A percentile compares a stretch with the other conserved stretches of the same genome.
Evolutionary conservation across 352 stramenopile species (phyloP).

Genomic region (Phytophthora boehmeriae): DNA sequence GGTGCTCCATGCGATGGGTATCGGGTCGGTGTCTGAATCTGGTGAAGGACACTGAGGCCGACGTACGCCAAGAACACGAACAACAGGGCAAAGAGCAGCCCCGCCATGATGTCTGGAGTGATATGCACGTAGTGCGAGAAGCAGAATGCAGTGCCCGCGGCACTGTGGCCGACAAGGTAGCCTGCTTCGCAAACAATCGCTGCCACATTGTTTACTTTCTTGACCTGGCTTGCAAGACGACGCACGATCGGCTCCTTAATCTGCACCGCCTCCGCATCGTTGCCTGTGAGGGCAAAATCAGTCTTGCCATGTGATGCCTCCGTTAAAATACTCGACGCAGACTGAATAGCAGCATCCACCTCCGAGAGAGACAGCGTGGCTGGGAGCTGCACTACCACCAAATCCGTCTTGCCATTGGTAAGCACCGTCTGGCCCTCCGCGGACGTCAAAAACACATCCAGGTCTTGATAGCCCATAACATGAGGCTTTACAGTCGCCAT

Average conservation of each 20-base stretch:
- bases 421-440: conserved; percentile 38
- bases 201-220: conserved; percentile 24
- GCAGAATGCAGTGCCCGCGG: conserved; percentile 75
- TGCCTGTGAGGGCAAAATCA: conserved; percentile 74
- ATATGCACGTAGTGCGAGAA: conserved; percentile 88
- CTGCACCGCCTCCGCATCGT: conserved; percentile 39
- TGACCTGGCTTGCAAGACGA: conserved; percentile 41
- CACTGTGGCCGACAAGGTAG: conserved; percentile 60
- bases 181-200: conserved; percentile 64
- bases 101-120: conserved; percentile 77
- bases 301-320: conserved; percentile 36
- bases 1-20: conserved; percentile 77
- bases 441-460: conserved; percentile 43
- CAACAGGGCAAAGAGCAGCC: conserved; percentile 78
- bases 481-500: conserved; percentile 30
- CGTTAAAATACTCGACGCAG: conserved; percentile 39
- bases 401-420: conserved; percentile 57
- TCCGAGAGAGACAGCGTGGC: conserved; percentile 35
- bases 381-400: conserved; percentile 68
- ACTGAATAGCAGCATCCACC: conserved; percentile 53
- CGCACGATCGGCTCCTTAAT: conserved; percentile 30
- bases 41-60: conserved; percentile 66
- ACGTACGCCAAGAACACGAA: conserved; percentile 84
- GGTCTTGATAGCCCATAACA: conserved; percentile 20
- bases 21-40: conserved; percentile 76